Conservation (phyloP, 2,329 filamentous ascomycete species). For the Ophiosphaerella herpotricha region DNA sequence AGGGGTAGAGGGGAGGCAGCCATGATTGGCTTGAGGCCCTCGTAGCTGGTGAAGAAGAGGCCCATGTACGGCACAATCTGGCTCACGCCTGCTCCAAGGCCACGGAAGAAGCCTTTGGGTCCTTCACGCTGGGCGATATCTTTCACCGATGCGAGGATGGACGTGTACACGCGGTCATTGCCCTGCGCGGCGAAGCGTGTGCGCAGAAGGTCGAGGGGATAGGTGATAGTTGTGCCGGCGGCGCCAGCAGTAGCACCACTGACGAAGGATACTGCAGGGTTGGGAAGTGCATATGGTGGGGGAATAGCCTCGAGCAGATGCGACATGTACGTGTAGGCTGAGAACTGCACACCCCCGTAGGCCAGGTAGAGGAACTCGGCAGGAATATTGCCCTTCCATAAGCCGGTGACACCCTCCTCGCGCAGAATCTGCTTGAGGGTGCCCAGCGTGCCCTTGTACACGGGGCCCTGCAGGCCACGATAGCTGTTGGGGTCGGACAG, state of each 20-base stretch:
- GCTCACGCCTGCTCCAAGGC: slow-evolving; percentile 76
- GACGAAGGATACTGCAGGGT: slow-evolving; percentile 77
- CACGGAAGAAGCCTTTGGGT: slow-evolving; percentile 80
- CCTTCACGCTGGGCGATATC: slow-evolving; percentile 81
- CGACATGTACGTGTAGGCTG: slow-evolving; percentile 77
- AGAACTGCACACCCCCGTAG: slow-evolving; percentile 90
- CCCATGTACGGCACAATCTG: slow-evolving; percentile 98
- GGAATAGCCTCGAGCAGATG: slow-evolving; percentile 64
- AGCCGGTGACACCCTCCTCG: slow-evolving; percentile 78
- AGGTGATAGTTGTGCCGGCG: slow-evolving; percentile 79
- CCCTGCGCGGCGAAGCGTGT: slow-evolving; percentile 98
- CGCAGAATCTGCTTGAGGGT: slow-evolving; percentile 77
- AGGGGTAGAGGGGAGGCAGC: slow-evolving; percentile 61
- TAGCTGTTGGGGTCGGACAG: slow-evolving; percentile 72
- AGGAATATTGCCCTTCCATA: slow-evolving; percentile 98
- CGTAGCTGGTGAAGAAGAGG: slow-evolving; percentile 90
- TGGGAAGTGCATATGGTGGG: slow-evolving; percentile 58
- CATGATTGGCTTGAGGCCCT: slow-evolving; percentile 62
- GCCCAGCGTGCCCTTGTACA: slow-evolving; percentile 75
- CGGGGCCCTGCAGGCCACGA: slow-evolving; percentile 51
- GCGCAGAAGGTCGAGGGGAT: slow-evolving; percentile 89
- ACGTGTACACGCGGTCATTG: slow-evolving; percentile 74
- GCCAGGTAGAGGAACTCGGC: slow-evolving; percentile 92
- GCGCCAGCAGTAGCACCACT: slow-evolving; percentile 83
- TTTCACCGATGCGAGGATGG: slow-evolving; percentile 68